phyloP scores from a whole-genome alignment of 148 eudicot genomes.

The Vaccinium macrocarpon region DNA sequence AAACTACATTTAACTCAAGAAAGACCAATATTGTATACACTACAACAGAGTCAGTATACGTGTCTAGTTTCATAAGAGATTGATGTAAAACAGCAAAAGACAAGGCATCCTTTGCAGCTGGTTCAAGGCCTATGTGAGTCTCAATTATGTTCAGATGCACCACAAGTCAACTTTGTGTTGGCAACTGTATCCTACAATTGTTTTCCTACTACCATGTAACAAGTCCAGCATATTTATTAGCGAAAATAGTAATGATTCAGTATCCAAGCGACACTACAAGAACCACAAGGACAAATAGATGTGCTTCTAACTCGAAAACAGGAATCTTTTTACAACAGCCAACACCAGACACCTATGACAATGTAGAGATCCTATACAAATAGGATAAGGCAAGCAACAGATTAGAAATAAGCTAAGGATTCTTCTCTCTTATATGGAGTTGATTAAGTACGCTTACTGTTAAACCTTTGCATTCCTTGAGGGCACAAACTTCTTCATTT shows the following conservation, averaged over 20 bases:
- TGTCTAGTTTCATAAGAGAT: neutral
- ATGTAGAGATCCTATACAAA: neutral
- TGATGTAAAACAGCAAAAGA: neutral
- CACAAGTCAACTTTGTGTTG: neutral
- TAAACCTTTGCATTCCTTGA: constrained; percentile 58
- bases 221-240: neutral
- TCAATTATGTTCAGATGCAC: neutral
- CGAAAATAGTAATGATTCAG: neutral
- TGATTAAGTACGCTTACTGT: constrained; percentile 33
- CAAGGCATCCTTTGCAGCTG: neutral
- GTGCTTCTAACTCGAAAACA: neutral
- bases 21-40: neutral
- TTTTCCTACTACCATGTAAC: constrained; percentile 5
- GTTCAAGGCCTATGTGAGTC: neutral
- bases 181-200: neutral
- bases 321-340: neutral
- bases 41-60: neutral
- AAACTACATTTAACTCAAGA: constrained; percentile 8
- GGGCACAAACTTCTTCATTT: constrained; percentile 64
- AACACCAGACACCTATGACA: neutral
- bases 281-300: neutral
- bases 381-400: neutral
- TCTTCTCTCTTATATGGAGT: constrained; percentile 1
- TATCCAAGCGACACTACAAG: neutral
- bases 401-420: neutral